These are phyloP conservation scores for Ceratobasidium sp. DNA, from an alignment of 1,284 basidiomycete species.

Conservation along the genomic window DNA sequence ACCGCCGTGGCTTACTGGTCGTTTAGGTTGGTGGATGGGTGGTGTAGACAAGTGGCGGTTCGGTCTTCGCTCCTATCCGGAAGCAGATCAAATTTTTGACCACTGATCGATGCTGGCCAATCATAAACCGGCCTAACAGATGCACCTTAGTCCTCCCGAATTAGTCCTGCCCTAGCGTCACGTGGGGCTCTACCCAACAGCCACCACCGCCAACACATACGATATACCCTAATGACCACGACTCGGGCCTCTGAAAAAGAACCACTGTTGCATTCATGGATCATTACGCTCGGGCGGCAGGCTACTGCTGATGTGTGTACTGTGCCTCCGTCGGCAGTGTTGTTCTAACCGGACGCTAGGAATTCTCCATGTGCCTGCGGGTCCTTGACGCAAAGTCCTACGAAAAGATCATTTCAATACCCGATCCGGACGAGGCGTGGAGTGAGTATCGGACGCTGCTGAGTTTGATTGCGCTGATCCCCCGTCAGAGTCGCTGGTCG, in stretches of 20 bases:
- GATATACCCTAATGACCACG: constrained; percentile 19
- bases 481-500: constrained; percentile 70
- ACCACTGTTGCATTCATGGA: constrained; percentile 65
- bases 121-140: neutral
- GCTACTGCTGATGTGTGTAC: constrained; percentile 68
- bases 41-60: constrained; percentile 6
- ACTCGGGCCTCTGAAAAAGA: constrained; percentile 40
- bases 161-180: neutral
- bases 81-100: constrained; percentile 43
- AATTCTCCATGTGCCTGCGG: constrained; percentile 46
- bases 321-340: neutral
- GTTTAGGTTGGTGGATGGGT: neutral
- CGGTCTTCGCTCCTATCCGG: neutral
- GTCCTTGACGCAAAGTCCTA: constrained; percentile 63
- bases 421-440: constrained; percentile 69
- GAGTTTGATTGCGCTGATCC: neutral
- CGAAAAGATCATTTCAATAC: constrained; percentile 65
- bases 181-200: constrained; percentile 1
- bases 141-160: too few relatives aligned
- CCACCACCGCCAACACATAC: constrained; percentile 21
- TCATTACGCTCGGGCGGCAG: constrained; percentile 77
- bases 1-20: neutral
- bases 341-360: constrained; percentile 23
- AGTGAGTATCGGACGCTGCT: constrained; percentile 60
- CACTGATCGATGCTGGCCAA: constrained; percentile 8